These are phyloP conservation scores for Fusarium hainanense DNA, from an alignment of 2,329 filamentous ascomycete genomes.

Conservation along the genomic window DNA sequence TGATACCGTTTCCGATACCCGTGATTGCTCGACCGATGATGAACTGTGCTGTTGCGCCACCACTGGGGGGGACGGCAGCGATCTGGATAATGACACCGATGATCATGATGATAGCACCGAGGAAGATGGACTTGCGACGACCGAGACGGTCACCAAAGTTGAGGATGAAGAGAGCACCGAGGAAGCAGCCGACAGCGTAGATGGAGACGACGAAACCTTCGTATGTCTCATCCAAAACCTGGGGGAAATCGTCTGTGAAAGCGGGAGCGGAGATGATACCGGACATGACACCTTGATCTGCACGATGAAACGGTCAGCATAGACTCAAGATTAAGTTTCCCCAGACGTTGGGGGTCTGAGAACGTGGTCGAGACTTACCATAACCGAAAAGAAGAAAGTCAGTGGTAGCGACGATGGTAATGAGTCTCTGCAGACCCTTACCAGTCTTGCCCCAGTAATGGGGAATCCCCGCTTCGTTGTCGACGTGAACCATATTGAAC, in stretches of 20 bases:
- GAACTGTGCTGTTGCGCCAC: slow-evolving; percentile 57
- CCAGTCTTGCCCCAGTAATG: slow-evolving; percentile 38
- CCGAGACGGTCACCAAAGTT: slow-evolving; percentile 65
- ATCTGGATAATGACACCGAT: slow-evolving; percentile 71
- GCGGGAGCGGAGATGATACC: slow-evolving; percentile 63
- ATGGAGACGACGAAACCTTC: slow-evolving; percentile 62
- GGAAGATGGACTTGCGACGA: slow-evolving; percentile 64
- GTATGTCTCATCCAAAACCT: slow-evolving; percentile 55
- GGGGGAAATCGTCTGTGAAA: slow-evolving; percentile 61
- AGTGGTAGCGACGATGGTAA: slow-evolving; percentile 34
- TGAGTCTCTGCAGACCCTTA: slow-evolving; percentile 29
- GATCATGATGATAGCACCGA: slow-evolving; percentile 67
- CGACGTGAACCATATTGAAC: slow-evolving; percentile 37
- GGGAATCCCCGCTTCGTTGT: slow-evolving; percentile 29
- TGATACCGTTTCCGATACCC: slow-evolving; percentile 62
- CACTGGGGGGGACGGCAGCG: slow-evolving; percentile 51
- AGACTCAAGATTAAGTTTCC: slow-evolving; percentile 37
- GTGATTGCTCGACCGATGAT: slow-evolving; percentile 64
- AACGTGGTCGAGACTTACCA: slow-evolving; percentile 7
- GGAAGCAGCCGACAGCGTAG: slow-evolving; percentile 65
- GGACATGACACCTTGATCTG: slow-evolving; percentile 65
- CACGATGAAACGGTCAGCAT: slow-evolving; percentile 2
- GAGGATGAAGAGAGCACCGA: slow-evolving; percentile 62
- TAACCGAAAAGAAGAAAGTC: slow-evolving; percentile 36
- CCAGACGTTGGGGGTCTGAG: neutral